Base-by-base conservation (phyloP, 176 grass and related monocot species). In the Aegilops sharonensis region DNA sequence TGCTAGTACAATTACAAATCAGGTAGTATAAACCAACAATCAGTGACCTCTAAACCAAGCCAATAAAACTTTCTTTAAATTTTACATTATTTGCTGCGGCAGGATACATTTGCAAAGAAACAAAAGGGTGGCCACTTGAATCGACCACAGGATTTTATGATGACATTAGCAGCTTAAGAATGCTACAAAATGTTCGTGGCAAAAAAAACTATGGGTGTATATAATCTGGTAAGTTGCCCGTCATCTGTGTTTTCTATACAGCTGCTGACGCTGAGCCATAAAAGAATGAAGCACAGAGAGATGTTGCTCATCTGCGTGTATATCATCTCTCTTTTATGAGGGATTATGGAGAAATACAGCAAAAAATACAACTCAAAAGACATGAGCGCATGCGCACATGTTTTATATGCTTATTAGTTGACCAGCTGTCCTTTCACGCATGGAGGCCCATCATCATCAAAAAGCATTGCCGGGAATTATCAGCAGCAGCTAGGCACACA, bases 251-350 rank as follows among this genome's bases (percentile, higher is more conserved):
- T 10, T 18, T 89, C 78, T 78, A 56, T 86, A 83, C 54, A 83
- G 69, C 60, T 90, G 9, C 15, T 7, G 61, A 12, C 27, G 23
- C 20, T 37, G 35, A 21, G 71, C 20, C 43, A 50, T 45, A n/a
- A 56, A 48, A 76, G 21, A 85, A 85, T 36, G 12, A 86, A 89
- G 75, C 9, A 64, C 13, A 56, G 50, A 40, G 4, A 79, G 57
- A 73, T 42, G 52, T 57, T n/a, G 9, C 15, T 57, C 42, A 3
- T 25, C 29, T 59, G 65, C 13, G 30, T 63, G 39, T 56, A 68
- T 18, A 32, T 76, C 20, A 0, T 52, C 15, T 54, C 15, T 29
- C 50, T 39, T 18, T 54, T 54, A 54, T 54, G 50, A 6, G 15
- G 50, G 50, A 43, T 17, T 64, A 37, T 35, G 34, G 52, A 72